A percentile compares a stretch with the other conserved stretches of the same genome.
Conservation (phyloP, 2,329 filamentous ascomycete species). For the Chrysoporthe cubensis region DNA sequence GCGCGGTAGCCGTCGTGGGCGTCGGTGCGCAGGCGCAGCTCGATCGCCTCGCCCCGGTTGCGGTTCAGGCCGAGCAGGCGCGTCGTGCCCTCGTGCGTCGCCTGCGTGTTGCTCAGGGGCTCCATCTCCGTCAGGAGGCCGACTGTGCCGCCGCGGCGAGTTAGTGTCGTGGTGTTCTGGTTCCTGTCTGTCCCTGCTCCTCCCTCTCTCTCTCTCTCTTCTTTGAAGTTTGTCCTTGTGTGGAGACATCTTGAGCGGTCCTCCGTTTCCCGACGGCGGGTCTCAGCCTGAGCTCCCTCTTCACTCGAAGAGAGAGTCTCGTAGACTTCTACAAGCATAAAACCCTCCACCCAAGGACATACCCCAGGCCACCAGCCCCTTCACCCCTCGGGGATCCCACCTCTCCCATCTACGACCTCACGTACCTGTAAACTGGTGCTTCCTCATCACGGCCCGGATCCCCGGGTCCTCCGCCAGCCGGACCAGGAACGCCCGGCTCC, state of each 20-base stretch:
- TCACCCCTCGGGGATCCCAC: too few species aligned
- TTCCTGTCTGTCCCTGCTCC: too few species aligned
- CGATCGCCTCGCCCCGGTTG: constrained; percentile 87
- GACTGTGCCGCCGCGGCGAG: constrained; percentile 48
- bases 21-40: constrained; percentile 88
- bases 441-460: constrained; percentile 80
- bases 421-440: constrained; percentile 70
- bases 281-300: background rate
- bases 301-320: background rate
- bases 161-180: too few species aligned
- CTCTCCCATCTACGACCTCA: background rate
- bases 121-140: constrained; percentile 95
- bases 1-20: constrained; percentile 92
- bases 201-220: background rate
- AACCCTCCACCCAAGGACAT: too few species aligned
- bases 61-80: constrained; percentile 85
- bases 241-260: too few species aligned
- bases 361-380: too few species aligned
- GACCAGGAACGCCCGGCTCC: constrained; percentile 72
- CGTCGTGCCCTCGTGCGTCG: constrained; percentile 71
- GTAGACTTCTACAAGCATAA: background rate
- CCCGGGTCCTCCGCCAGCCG: constrained; percentile 82
- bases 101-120: constrained; percentile 74
- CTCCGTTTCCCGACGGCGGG: too few species aligned
- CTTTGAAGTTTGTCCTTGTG: too few species aligned